Base-by-base conservation (phyloP, 495 filamentous ascomycete species). In the Penicillium maclennaniae region DNA sequence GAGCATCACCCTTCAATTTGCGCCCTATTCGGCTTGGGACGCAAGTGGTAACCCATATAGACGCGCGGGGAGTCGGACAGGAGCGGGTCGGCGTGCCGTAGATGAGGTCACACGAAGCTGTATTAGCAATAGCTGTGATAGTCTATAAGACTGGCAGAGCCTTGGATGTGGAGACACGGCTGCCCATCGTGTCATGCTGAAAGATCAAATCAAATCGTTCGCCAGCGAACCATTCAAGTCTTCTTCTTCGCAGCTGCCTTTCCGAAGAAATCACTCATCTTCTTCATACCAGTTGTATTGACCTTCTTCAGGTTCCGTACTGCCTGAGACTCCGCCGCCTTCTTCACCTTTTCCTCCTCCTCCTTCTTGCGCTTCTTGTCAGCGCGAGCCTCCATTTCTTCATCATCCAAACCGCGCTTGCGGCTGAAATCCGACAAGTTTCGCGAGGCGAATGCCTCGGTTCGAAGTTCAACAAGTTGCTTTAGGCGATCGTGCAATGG, bases 201-300 rank as follows among this genome's bases (percentile, higher is more conserved):
- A 49, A 21, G 28, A 49, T 10, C 6, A 9, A 3, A 23, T 4
- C 12, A 10, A 41, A 51, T 9, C 7, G 17, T 43, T 25, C 10
- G 12, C 20, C 40, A 9, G 20, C 15, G 27, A 51, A 44, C 14
- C 42, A 17, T 43, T 69, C 62, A 72, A 46, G 66, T 50, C 51
- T 71, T 70, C 53, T 72, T 74, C 54, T 71, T 72, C 20, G 63
- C 39, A 20, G 69, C 58, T 9, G 70, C 85, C 74, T 92, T 96
- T 36, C 78, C 80, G 67, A 98, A 98, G 68, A 97, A 98, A 54
- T 85, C 81, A 58, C 90, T 96, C 84, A 98, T 81, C 78, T 96
- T 97, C 79, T 88, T 90, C 93, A 99, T 99, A 23, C 93, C 95
- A 15, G 62, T 82, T 0, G 84, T 90, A 66, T 96, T 87, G 14